These are phyloP conservation scores for Solanum rostratum DNA, from an alignment of 257 asterid genomes.

Conservation along the genomic window DNA sequence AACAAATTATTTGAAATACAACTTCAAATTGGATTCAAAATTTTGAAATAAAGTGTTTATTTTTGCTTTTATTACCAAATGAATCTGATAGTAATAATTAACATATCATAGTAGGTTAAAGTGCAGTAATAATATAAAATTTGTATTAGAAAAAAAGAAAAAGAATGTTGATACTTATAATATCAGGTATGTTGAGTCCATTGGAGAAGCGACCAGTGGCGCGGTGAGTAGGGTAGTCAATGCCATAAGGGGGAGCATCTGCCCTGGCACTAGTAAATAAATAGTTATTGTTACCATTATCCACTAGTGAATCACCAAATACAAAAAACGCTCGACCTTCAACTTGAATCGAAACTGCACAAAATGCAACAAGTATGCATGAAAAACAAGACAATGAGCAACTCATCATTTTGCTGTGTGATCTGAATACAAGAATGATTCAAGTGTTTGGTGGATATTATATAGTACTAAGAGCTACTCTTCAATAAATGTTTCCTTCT, in stretches of 20 bases:
- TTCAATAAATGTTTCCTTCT: not conserved
- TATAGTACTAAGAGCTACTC: not conserved
- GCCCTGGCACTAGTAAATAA: too few relatives aligned
- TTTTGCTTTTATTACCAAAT: too few relatives aligned
- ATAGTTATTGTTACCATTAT: too few relatives aligned
- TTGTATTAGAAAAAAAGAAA: not conserved
- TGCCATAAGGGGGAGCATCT: too few relatives aligned
- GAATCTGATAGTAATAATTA: too few relatives aligned
- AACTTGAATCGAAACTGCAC: not conserved
- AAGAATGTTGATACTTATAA: constrained; percentile 12
- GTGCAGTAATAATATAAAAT: not conserved
- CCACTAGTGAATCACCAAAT: too few relatives aligned
- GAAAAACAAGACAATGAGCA: constrained; percentile 8
- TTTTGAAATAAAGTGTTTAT: too few relatives aligned
- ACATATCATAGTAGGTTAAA: not conserved
- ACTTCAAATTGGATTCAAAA: too few relatives aligned
- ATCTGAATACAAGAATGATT: not conserved
- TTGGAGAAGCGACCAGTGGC: too few relatives aligned
- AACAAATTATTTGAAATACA: too few relatives aligned
- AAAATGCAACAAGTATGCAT: constrained; percentile 17
- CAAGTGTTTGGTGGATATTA: not conserved
- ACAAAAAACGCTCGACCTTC: constrained; percentile 8
- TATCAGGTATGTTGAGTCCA: too few relatives aligned
- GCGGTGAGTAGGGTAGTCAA: too few relatives aligned
- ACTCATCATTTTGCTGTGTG: constrained; percentile 16